These are phyloP conservation scores for Davidsoniella eucalypti DNA, from an alignment of 2,329 filamentous ascomycete species.

Conservation along the genomic window DNA sequence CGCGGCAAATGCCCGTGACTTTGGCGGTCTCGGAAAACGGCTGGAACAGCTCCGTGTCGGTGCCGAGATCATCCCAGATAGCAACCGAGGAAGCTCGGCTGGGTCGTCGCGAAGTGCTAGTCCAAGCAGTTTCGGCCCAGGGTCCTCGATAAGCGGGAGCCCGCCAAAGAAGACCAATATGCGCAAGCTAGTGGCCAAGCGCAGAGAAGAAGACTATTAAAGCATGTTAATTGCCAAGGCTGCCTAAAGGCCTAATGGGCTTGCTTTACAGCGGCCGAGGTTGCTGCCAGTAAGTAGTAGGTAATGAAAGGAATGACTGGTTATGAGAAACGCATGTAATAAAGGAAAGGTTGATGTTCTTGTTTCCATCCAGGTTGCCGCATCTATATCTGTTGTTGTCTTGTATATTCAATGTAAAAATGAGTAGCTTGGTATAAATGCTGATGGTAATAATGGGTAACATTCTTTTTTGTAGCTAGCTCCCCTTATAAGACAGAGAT, in stretches of 20 bases:
- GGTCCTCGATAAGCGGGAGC: neutral
- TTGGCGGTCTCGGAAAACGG: conserved; percentile 7
- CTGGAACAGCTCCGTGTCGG: conserved; percentile 8
- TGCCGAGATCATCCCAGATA: neutral
- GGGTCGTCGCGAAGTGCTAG: neutral
- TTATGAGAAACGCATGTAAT: no score
- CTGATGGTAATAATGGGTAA: no score
- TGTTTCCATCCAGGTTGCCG: no score
- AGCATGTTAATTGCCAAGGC: no score
- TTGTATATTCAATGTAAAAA: no score
- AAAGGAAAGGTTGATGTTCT: no score
- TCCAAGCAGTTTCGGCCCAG: neutral
- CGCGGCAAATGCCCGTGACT: conserved; percentile 3
- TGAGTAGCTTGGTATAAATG: no score
- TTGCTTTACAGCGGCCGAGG: conserved; percentile 6
- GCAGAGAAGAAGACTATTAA: conserved; percentile 2
- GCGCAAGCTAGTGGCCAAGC: conserved; percentile 3
- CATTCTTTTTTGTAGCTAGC: no score
- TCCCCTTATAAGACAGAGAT: no score
- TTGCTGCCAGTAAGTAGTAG: conserved; percentile 10
- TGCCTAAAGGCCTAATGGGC: no score
- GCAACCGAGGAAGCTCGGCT: neutral
- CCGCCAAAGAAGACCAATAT: conserved; percentile 4
- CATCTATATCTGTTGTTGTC: no score
- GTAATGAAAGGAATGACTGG: no score